Base-by-base conservation (phyloP, 495 filamentous ascomycete genomes). In the Lepraria neglecta region DNA sequence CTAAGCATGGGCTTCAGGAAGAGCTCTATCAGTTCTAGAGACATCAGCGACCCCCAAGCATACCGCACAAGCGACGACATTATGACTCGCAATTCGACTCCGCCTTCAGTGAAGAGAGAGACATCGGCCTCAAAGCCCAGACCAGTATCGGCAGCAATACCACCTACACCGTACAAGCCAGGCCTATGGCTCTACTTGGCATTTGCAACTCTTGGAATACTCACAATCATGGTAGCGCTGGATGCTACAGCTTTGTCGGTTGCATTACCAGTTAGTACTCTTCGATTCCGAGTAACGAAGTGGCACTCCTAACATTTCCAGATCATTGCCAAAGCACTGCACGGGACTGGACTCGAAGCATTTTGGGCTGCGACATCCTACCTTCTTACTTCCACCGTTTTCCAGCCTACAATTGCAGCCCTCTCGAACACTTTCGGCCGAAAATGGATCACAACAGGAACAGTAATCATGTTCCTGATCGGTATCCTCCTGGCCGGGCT, bases 241-340 rank as follows among this genome's bases (percentile, higher is more conserved):
- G 88, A 91, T 70, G 86, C 84, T 1, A 91, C 88, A 2, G 87
- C 84, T 2, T 75, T 91, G 15, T 85, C 83, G 3, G 86, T 90
- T 21, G 88, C 88, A 4, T 67, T 91, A 51, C 87, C 88, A 0
- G 82, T 85, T 67, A 53, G 76, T 70, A 3, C 6, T 11, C 4
- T 28, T 6, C 0, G 28, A 15, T 4, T 52, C 44, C 12, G 0
- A 14, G 3, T 9, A n/a, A 42, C 19, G n/a, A 21, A 19, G 17
- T n/a, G 0, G 2, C 19, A 21, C 24, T 30, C 43, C 30, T 31
- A 48, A 50, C 11, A n/a, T 11, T 27, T 19, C 12, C 15, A 74
- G 72, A 67, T 74, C n/a, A 76, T 78, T 53, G 69, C 75, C 3
- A 38, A 63, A 27, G 72, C 77, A 9, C 72, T 84, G 2, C 65